Conservation (phyloP, 768 basidiomycete species). For the Psilocybe sp. region DNA sequence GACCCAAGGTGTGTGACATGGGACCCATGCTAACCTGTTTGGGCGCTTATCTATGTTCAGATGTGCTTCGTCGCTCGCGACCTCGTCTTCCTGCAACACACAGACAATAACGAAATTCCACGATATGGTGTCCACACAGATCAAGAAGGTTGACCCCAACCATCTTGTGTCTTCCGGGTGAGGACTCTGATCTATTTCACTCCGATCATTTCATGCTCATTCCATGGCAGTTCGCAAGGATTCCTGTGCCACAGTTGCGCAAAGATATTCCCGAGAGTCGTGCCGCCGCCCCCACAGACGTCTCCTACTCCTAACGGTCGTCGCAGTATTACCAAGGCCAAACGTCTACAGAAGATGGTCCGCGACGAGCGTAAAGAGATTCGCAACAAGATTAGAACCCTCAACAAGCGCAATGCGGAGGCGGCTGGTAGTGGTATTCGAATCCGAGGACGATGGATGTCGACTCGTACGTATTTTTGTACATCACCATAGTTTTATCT, state of each 20-base stretch:
- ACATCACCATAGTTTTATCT: not conserved
- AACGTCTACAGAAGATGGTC: constrained; percentile 42
- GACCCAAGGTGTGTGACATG: constrained; percentile 48
- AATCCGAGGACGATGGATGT: constrained; percentile 59
- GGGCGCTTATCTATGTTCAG: constrained; percentile 24
- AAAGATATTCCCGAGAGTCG: constrained; percentile 44
- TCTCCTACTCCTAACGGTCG: constrained; percentile 37
- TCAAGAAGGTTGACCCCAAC: constrained; percentile 52
- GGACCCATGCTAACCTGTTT: not conserved
- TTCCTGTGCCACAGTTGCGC: constrained; percentile 56
- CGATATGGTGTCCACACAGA: constrained; percentile 38
- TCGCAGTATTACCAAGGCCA: constrained; percentile 36
- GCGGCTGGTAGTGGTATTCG: constrained; percentile 38
- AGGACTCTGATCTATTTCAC: constrained; percentile 11
- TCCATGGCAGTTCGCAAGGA: constrained; percentile 42
- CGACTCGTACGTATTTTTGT: constrained; percentile 40
- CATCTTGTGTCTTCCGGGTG: constrained; percentile 66
- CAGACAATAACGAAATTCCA: constrained; percentile 59
- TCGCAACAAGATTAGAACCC: constrained; percentile 42
- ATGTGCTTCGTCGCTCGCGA: constrained; percentile 53
- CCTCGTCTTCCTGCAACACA: constrained; percentile 42
- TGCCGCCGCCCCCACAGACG: constrained; percentile 36
- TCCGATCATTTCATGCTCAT: not conserved
- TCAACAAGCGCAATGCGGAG: constrained; percentile 23
- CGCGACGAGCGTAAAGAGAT: constrained; percentile 46